Base-by-base conservation (phyloP, 345 rosid genomes). In the Pugionium cornutum region DNA sequence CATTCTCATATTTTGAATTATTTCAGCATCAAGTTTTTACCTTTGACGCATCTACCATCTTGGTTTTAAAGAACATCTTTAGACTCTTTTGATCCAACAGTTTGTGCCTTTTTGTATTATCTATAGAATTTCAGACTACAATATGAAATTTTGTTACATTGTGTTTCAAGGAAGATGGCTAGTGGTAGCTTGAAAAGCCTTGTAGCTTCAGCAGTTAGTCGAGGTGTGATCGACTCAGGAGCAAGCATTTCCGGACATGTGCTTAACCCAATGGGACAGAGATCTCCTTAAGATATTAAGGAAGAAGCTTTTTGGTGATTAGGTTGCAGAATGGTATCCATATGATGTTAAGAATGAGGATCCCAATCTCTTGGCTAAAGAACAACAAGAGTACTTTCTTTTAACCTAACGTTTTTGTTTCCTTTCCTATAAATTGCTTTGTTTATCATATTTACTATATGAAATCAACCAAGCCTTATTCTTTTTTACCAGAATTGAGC, bases 301-400 rank as follows among this genome's bases (percentile, higher is more conserved):
- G 48, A 83, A 86, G 84, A 89, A 85, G 83, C 90, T 92, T 30
- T 73, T 84, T 31, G 96, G 98, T 47, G 91, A 87, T 52, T 89
- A 89, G 55, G 89, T 92, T 55, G 81, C 96, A 2, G 75, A 64
- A 25, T 89, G 96, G 98, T 92, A 89, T 69, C 95, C 96, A 1
- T 76, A 83, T 36, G 98, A 89, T 48, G 79, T 86, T 52, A 81
- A 79, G 77, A 77, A 76, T 10, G 95, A 85, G 42, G 98, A 92
- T 65, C 89, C 85, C 31, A 83, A 75, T 9, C 66, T 84, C 73
- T 67, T 85, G 88, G 86, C 82, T 42, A 79, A 80, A 11, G 56
- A 71, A 78, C 86, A 92, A 73, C 76, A 92, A 83, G 87, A 78
- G 88, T 77, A 70, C 29, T 32, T 25, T 54, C 26, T 53, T 11